Conservation (phyloP, 148 eudicot species). For the Rhododendron ferrugineum region DNA sequence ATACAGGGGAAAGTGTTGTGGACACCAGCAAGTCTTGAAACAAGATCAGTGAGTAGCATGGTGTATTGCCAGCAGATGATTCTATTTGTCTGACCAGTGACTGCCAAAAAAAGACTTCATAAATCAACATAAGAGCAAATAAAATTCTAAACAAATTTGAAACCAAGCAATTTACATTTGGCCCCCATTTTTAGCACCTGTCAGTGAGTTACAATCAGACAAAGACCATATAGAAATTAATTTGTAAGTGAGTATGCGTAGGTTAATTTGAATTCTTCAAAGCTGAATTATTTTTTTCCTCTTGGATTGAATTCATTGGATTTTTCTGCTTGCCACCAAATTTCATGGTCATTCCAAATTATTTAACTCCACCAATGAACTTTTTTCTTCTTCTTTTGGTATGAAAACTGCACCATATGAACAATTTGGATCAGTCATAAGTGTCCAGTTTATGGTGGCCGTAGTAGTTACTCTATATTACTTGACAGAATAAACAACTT, state of each 20-base stretch:
- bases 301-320: background rate
- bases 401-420: background rate
- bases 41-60: constrained; percentile 73
- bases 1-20: constrained; percentile 78
- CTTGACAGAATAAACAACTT: background rate
- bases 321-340: background rate
- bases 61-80: constrained; percentile 54
- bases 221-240: background rate
- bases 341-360: background rate
- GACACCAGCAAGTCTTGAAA: constrained; percentile 94
- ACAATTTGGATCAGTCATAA: background rate
- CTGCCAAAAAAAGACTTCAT: constrained; percentile 39
- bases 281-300: background rate
- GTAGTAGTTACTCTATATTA: background rate
- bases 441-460: background rate
- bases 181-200: background rate
- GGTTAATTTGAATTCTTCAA: background rate
- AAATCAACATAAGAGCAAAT: constrained; percentile 5
- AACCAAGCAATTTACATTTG: background rate
- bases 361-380: background rate
- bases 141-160: background rate
- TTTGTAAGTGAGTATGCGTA: background rate
- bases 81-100: constrained; percentile 69
- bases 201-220: background rate
- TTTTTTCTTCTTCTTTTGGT: background rate